phyloP scores from a whole-genome alignment of 345 rosid species.

The Arabidopsis arenosa region DNA sequence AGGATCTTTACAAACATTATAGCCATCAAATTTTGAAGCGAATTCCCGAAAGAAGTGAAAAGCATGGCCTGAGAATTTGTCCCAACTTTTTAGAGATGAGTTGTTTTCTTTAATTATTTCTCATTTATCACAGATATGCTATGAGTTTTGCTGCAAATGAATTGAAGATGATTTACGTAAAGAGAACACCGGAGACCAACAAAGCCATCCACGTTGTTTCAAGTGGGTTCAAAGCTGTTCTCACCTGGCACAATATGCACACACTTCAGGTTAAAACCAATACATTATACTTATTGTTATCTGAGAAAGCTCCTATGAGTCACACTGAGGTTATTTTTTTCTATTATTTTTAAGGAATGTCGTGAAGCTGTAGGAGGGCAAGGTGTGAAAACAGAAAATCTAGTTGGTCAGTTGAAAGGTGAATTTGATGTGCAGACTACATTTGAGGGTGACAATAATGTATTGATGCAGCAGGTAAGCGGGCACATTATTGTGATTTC shows the following conservation, averaged over 20 bases:
- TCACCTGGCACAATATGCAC: conserved; percentile 93
- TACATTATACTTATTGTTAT: neutral
- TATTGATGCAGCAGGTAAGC: conserved; percentile 91
- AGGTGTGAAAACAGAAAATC: conserved; percentile 91
- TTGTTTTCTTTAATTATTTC: conserved; percentile 4
- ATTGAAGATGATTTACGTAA: conserved; percentile 77
- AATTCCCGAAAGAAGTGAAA: neutral
- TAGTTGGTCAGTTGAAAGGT: conserved; percentile 79
- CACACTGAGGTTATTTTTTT: neutral
- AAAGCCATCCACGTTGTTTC: conserved; percentile 81
- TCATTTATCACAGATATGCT: conserved; percentile 65
- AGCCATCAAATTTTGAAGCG: conserved; percentile 1
- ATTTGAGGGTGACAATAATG: conserved; percentile 94
- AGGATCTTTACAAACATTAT: conserved; percentile 35
- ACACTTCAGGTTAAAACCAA: conserved; percentile 78
- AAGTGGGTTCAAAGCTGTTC: conserved; percentile 81
- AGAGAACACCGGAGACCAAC: conserved; percentile 79
- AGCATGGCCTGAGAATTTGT: conserved; percentile 2
- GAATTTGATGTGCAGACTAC: conserved; percentile 94
- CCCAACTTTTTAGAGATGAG: neutral
- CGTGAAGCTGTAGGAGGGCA: conserved; percentile 99
- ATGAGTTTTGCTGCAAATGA: conserved; percentile 77
- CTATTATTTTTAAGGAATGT: conserved; percentile 65
- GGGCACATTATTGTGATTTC: neutral
- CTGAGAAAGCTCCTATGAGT: neutral